Evolutionary conservation across 2,329 filamentous ascomycete genomes (phyloP).

Genomic region (Beauveria brongniartii): DNA sequence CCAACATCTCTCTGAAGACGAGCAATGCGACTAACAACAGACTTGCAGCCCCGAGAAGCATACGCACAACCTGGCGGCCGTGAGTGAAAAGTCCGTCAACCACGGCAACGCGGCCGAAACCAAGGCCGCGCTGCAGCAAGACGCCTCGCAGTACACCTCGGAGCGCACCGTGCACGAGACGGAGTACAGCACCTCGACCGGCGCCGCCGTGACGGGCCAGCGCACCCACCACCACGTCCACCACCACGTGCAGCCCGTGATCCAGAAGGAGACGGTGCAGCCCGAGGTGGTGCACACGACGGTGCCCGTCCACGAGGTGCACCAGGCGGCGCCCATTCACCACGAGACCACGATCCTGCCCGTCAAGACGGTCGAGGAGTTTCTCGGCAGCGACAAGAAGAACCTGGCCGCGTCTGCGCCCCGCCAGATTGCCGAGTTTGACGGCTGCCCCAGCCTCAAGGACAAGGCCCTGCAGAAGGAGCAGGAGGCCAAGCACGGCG

Average conservation of each 20-base stretch:
- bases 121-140: conserved; percentile 38
- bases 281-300: conserved; percentile 64
- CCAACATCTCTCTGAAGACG: background rate
- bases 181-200: conserved; percentile 19
- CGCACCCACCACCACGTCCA: conserved; percentile 43
- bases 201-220: conserved; percentile 22
- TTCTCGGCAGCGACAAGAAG: conserved; percentile 34
- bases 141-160: conserved; percentile 32
- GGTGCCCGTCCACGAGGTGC: conserved; percentile 62
- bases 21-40: background rate
- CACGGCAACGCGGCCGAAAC: conserved; percentile 48
- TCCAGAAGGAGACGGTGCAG: conserved; percentile 62
- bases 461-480: conserved; percentile 7
- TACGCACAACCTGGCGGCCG: conserved; percentile 46
- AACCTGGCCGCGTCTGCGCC: conserved; percentile 44
- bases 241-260: conserved; percentile 61
- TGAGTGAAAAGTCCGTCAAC: conserved; percentile 53
- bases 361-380: conserved; percentile 56
- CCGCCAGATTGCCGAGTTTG: conserved; percentile 47
- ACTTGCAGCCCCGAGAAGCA: conserved; percentile 49
- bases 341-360: conserved; percentile 58
- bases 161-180: conserved; percentile 22
- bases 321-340: conserved; percentile 58
- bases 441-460: conserved; percentile 46
- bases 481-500: conserved; percentile 1